Evolutionary conservation across 495 filamentous ascomycete genomes (phyloP).

Genomic region (Lasiosphaeria ovina): DNA sequence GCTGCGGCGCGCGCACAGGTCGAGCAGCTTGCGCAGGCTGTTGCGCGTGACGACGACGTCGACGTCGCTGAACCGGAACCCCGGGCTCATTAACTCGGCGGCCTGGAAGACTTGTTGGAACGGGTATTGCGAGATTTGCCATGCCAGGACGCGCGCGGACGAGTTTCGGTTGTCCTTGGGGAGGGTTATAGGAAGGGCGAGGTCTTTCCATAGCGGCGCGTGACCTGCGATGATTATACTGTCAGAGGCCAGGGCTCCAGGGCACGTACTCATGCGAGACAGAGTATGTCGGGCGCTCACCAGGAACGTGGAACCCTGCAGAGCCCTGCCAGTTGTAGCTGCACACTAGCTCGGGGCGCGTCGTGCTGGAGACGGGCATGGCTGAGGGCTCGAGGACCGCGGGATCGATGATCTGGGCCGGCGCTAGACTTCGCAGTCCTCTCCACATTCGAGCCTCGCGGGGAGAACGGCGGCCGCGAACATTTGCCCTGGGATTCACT

Average conservation of each 20-base stretch:
- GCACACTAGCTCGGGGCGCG: constrained; percentile 8
- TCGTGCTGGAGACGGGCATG: background rate
- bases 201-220: constrained; percentile 8
- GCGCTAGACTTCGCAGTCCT: background rate
- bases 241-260: too few species aligned
- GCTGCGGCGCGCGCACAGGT: constrained; percentile 7
- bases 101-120: constrained; percentile 14
- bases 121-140: background rate
- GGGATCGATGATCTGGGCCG: background rate
- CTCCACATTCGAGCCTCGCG: background rate
- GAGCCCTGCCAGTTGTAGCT: constrained; percentile 16
- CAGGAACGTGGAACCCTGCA: constrained; percentile 7
- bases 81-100: constrained; percentile 9
- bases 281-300: too few species aligned
- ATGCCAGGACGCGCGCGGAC: background rate
- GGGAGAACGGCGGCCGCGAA: background rate
- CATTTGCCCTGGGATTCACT: too few species aligned
- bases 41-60: constrained; percentile 13
- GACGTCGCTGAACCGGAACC: constrained; percentile 13
- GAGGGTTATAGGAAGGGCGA: constrained; percentile 5
- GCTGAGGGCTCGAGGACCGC: constrained; percentile 1
- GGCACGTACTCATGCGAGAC: too few species aligned
- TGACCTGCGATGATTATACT: background rate
- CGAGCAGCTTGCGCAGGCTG: constrained; percentile 15
- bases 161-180: background rate